Evolutionary conservation across 768 basidiomycete species (phyloP).

Genomic region (Amanita rimosa): DNA sequence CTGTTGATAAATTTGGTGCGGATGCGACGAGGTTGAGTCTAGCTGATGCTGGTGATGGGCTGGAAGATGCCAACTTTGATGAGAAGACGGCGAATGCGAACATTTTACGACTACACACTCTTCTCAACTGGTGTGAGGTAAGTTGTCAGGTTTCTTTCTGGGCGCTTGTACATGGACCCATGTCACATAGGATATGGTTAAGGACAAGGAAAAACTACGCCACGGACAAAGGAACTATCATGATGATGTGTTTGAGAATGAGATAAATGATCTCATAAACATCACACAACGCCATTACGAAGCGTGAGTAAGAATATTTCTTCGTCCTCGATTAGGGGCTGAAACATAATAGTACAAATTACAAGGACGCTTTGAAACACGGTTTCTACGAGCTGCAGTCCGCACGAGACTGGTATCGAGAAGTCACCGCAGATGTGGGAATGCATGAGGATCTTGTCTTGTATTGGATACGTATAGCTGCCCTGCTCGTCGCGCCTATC

Average conservation of each 20-base stretch:
- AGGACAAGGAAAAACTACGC: constrained; percentile 60
- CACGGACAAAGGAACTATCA: constrained; percentile 71
- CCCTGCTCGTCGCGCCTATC: constrained; percentile 74
- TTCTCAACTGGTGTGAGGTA: constrained; percentile 89
- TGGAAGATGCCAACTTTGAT: constrained; percentile 99
- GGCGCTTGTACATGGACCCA: constrained; percentile 6
- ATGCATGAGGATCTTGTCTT: constrained; percentile 87
- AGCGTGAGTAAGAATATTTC: constrained; percentile 37
- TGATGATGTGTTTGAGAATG: constrained; percentile 84
- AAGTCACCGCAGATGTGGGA: constrained; percentile 66
- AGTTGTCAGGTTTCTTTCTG: constrained; percentile 10
- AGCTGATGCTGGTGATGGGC: constrained; percentile 94
- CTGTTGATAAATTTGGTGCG: constrained; percentile 91
- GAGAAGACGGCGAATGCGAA: constrained; percentile 97
- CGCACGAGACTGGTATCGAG: constrained; percentile 91
- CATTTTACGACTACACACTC: constrained; percentile 85
- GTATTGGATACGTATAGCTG: constrained; percentile 76
- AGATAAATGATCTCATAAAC: constrained; percentile 79
- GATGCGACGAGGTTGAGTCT: constrained; percentile 87
- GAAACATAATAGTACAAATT: constrained; percentile 54
- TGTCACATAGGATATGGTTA: constrained; percentile 59
- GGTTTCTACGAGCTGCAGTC: constrained; percentile 95
- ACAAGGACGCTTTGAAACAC: constrained; percentile 91
- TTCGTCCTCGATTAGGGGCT: not conserved
- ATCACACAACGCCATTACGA: constrained; percentile 74